Evolutionary conservation across 176 grass and related monocot species (phyloP).

Genomic region (Triticum turgidum): DNA sequence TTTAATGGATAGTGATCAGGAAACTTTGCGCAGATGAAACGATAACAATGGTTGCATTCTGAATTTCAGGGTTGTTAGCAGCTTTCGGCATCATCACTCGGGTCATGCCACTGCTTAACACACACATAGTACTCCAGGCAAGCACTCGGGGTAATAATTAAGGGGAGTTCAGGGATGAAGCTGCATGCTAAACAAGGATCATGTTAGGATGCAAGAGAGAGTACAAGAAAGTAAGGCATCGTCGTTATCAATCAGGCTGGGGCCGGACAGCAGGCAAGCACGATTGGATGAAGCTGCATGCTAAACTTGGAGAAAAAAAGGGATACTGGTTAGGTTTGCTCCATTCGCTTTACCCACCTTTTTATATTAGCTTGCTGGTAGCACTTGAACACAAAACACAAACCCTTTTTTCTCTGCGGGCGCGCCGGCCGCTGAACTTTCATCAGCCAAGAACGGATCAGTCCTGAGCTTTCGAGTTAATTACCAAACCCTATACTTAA

Average conservation of each 20-base stretch:
- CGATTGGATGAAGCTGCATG: too few relatives aligned
- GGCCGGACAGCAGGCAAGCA: neutral
- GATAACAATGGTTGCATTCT: neutral
- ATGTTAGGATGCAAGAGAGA: slow-evolving; percentile 10
- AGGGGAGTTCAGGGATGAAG: neutral
- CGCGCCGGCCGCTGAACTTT: too few relatives aligned
- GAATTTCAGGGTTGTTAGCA: neutral
- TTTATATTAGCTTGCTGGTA: too few relatives aligned
- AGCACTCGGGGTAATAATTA: neutral
- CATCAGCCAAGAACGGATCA: too few relatives aligned
- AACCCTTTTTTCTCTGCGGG: too few relatives aligned
- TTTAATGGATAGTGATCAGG: neutral
- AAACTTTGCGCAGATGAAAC: neutral
- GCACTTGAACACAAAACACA: neutral
- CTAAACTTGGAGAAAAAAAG: too few relatives aligned
- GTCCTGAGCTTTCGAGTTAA: too few relatives aligned
- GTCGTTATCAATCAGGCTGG: neutral
- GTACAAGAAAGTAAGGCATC: slow-evolving; percentile 4
- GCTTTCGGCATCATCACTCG: neutral
- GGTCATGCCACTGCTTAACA: neutral
- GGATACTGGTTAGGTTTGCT: too few relatives aligned
- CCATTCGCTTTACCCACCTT: too few relatives aligned
- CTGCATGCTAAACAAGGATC: neutral
- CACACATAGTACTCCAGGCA: too few relatives aligned
- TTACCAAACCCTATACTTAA: too few relatives aligned